phyloP scores from a whole-genome alignment of 2,329 filamentous ascomycete species.

The Epichloe glyceriae region DNA sequence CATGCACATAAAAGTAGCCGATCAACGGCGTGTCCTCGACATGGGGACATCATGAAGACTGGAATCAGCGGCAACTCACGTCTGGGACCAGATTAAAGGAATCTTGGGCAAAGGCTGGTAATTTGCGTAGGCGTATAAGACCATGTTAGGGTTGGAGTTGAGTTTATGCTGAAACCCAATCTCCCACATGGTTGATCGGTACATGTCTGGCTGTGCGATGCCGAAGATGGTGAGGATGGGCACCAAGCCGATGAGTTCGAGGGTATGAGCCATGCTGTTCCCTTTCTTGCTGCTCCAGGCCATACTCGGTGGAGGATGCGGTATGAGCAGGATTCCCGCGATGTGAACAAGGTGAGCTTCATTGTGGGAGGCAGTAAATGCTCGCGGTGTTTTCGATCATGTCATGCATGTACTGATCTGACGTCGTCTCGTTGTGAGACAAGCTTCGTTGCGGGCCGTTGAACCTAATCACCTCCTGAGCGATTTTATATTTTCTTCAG shows the following conservation, averaged over 20 bases:
- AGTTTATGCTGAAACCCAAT: slow-evolving; percentile 58
- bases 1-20: neutral
- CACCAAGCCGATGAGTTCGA: slow-evolving; percentile 54
- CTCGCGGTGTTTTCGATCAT: neutral
- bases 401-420: neutral
- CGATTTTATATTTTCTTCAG: neutral
- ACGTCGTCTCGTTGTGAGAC: neutral
- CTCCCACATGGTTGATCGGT: slow-evolving; percentile 58
- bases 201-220: slow-evolving; percentile 60
- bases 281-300: slow-evolving; percentile 36
- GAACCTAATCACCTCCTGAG: neutral
- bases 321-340: slow-evolving; percentile 22
- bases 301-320: slow-evolving; percentile 46
- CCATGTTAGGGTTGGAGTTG: slow-evolving; percentile 59
- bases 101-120: slow-evolving; percentile 46
- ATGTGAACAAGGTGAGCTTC: neutral
- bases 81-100: slow-evolving; percentile 60
- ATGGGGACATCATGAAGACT: neutral
- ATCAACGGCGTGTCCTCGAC: neutral
- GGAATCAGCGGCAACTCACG: slow-evolving; percentile 36
- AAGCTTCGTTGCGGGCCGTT: neutral
- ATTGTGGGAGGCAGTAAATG: neutral
- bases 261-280: slow-evolving; percentile 50
- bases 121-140: slow-evolving; percentile 64
- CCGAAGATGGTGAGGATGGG: slow-evolving; percentile 57